phyloP scores from a whole-genome alignment of 73 alveolate genomes.

The Paramecium sexaurelia region DNA sequence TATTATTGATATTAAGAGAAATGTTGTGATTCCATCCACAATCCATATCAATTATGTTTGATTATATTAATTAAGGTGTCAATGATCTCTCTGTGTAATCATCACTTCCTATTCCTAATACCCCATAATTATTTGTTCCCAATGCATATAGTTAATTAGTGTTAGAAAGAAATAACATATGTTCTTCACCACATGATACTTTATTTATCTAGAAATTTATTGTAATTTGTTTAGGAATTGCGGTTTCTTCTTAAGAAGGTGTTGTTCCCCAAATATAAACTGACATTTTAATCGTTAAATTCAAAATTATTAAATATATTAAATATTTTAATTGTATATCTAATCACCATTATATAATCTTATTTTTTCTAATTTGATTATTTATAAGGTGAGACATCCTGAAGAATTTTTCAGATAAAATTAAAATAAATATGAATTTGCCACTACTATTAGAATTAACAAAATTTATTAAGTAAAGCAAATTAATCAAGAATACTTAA shows the following conservation, averaged over 20 bases:
- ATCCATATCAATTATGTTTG: slow-evolving; percentile 13
- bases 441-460: too few relatives aligned
- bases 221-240: not conserved
- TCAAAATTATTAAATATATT: slow-evolving; percentile 56
- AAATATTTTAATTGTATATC: not conserved
- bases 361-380: too few relatives aligned
- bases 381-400: too few relatives aligned
- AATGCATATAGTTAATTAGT: not conserved
- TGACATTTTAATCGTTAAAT: slow-evolving; percentile 47
- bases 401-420: too few relatives aligned
- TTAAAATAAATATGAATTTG: too few relatives aligned
- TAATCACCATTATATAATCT: not conserved
- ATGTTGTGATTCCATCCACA: slow-evolving; percentile 51
- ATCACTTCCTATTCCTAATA: slow-evolving; percentile 47
- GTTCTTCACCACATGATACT: slow-evolving; percentile 53
- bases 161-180: slow-evolving; percentile 11
- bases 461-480: too few relatives aligned
- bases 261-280: slow-evolving; percentile 59
- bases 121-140: slow-evolving; percentile 54
- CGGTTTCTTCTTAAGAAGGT: slow-evolving; percentile 17
- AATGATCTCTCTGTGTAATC: not conserved
- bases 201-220: not conserved
- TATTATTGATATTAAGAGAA: not conserved
- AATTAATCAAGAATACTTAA: too few relatives aligned
- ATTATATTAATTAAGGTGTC: not conserved